A percentile compares a stretch with the other conserved stretches of the same genome.
Evolutionary conservation across 495 filamentous ascomycete species (phyloP).

Genomic region (Xylaria grammica): DNA sequence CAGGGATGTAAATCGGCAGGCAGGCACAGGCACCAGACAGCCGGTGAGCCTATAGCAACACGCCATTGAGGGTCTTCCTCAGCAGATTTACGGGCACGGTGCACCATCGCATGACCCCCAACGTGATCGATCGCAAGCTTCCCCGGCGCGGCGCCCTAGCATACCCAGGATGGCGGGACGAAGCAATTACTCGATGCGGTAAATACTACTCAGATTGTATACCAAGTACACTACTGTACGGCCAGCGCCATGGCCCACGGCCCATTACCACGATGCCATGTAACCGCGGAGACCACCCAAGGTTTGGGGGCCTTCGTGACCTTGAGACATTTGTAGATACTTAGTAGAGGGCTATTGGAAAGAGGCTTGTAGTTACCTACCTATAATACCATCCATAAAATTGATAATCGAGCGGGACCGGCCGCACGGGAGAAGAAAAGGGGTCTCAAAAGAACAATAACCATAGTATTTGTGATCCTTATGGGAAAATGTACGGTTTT

Average conservation of each 20-base stretch:
- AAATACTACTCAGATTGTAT: background rate
- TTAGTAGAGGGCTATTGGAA: too few species aligned
- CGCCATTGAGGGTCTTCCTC: background rate
- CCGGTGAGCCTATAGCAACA: slow-evolving; percentile 8
- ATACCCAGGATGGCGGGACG: slow-evolving; percentile 12
- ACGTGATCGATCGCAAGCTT: slow-evolving; percentile 15
- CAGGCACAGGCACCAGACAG: slow-evolving; percentile 6
- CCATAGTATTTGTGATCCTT: background rate
- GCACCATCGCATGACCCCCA: slow-evolving; percentile 16
- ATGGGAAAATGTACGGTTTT: background rate
- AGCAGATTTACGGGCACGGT: slow-evolving; percentile 2
- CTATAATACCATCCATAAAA: too few species aligned
- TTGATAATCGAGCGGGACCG: background rate
- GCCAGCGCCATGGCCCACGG: background rate
- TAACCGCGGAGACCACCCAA: background rate
- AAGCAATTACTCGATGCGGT: slow-evolving; percentile 3
- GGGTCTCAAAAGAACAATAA: too few species aligned
- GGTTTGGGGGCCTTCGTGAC: too few species aligned
- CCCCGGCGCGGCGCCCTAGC: slow-evolving; percentile 13
- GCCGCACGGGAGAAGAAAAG: background rate
- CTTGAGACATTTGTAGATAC: too few species aligned
- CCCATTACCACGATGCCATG: background rate
- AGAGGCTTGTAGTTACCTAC: too few species aligned
- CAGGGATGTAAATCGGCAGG: slow-evolving; percentile 19
- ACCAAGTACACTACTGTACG: background rate